phyloP scores from a whole-genome alignment of 2,329 filamentous ascomycete genomes.

The Periconia macrospinosa region DNA sequence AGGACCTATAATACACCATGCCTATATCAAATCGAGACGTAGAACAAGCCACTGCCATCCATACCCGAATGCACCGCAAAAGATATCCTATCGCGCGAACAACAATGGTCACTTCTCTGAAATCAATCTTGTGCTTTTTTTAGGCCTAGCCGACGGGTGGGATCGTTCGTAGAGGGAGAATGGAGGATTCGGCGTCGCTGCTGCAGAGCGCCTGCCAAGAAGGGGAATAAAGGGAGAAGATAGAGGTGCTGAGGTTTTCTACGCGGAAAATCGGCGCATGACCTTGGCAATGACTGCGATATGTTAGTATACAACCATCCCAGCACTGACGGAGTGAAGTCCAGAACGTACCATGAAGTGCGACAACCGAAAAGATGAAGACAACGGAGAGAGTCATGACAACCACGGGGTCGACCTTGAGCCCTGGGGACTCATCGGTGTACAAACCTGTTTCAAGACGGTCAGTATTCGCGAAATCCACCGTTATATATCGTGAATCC shows the following conservation, averaged over 20 bases:
- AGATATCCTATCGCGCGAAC: constrained; percentile 27
- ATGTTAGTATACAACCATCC: constrained; percentile 16
- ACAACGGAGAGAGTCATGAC: constrained; percentile 94
- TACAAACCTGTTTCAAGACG: constrained; percentile 69
- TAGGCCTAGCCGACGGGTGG: constrained; percentile 4
- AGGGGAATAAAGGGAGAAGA: constrained; percentile 3
- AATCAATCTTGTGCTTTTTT: not conserved
- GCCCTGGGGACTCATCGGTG: constrained; percentile 95
- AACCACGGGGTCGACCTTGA: constrained; percentile 97
- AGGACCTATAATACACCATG: constrained; percentile 37
- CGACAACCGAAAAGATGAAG: constrained; percentile 98
- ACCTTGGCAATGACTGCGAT: constrained; percentile 87
- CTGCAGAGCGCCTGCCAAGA: constrained; percentile 21
- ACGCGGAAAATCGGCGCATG: constrained; percentile 79
- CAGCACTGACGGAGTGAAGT: not conserved
- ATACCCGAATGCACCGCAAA: not conserved
- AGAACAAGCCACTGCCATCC: constrained; percentile 2
- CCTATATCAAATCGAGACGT: constrained; percentile 20
- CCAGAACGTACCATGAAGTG: constrained; percentile 80
- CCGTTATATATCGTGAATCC: not conserved
- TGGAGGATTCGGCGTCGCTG: constrained; percentile 14
- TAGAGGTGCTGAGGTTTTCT: constrained; percentile 18
- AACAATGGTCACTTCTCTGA: not conserved
- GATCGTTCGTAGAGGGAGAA: constrained; percentile 6
- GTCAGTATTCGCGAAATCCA: not conserved